Evolutionary conservation across 257 asterid genomes (phyloP), one percentile per base, ranked within the genome.

Genomic region (Lavandula angustifolia): DNA sequence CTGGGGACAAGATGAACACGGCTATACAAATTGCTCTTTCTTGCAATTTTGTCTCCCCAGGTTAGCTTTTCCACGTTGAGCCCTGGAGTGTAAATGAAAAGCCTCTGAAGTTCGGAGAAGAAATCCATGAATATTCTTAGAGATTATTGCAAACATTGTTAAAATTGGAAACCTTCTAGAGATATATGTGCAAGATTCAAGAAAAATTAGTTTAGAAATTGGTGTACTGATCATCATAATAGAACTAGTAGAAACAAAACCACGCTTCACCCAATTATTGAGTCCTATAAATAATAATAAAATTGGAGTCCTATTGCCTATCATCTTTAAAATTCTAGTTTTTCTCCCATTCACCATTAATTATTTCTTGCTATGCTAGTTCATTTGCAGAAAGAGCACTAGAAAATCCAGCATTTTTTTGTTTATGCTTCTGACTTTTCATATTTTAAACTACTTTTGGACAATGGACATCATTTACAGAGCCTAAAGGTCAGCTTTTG

Each of bases 401-500:
- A 9, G 1, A 38, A 4, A 12, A 44, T 22, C 27, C 27, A 22
- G 27, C 27, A n/a, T n/a, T 22, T 22, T 22, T 22, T 22, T 22
- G 27, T 22, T 22, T 22, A 22, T 22, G 27, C 27, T 22, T 22
- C 27, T 22, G 27, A 22, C 27, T 10, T 44, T 44, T 44, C 66
- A 61, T 60, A 37, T 44, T 66, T 72, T 75, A 55, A 51, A 55
- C 59, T 18, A 40, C 44, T 73, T 69, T 47, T 63, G 50, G 17
- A 16, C 68, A 73, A 42, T 63, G 50, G 17, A 16, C 68, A 73
- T 47, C 85, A 52, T 76, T 70, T 73, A 72, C 88, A 94, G 99
- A 84, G 78, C 99, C 99, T 60, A 94, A 88, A 80, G 99, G 99
- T 60, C 99, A 94, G 90, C 96, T 94, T 80, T 78, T 94, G 83